Base-by-base conservation (phyloP, 2,329 filamentous ascomycete species). In the Xylaria polymorpha region DNA sequence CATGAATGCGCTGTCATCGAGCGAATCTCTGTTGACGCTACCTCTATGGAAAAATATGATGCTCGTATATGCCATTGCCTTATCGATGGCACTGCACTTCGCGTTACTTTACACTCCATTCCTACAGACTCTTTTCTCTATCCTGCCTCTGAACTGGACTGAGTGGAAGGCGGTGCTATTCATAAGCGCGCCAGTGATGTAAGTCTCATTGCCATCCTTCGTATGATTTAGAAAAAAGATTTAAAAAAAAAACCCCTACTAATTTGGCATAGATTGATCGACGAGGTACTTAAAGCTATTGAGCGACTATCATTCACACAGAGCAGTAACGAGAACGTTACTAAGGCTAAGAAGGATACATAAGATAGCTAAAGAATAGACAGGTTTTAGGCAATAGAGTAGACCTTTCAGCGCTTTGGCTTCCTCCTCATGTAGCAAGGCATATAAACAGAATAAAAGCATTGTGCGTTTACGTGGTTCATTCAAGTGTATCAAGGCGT, bases 31-130 rank as follows among this genome's bases (percentile, higher is more conserved):
- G 14, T 83, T 99, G 65, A 98, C 94, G 1, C 88, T 99, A 71
- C 95, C 94, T 10, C 85, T 99, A n/a, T 98, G 95, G 95, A 90
- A 95, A 79, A 99, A 99, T 84, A 96, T 97, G 91, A 96, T 97
- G 87, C 90, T 99, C 20, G 93, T 99, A 64, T 97, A 97, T 77
- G 97, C 96, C 71, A 97, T 99, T 78, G 86, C 88, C 12, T 85
- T 99, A 71, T 97, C 93, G 46, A 99, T 99, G 96, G 90, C 89
- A 0, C 87, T 99, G 66, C 96, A 99, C 85, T 98, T 98, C 80
- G 93, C 91, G 29, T 91, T 99, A 59, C 87, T 99, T 44, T 99
- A 99, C 83, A 92, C 91, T 2, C 96, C 97, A 0, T 89, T 97
- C 83, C 83, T 99, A 68, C 95, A 98, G 83, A 85, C 84, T 8